Percentiles rank a stretch among this genome's conserved stretches.
These are phyloP conservation scores for Tetracentron sinense DNA, from an alignment of 164 flowering plant genomes.

Conservation along the genomic window DNA sequence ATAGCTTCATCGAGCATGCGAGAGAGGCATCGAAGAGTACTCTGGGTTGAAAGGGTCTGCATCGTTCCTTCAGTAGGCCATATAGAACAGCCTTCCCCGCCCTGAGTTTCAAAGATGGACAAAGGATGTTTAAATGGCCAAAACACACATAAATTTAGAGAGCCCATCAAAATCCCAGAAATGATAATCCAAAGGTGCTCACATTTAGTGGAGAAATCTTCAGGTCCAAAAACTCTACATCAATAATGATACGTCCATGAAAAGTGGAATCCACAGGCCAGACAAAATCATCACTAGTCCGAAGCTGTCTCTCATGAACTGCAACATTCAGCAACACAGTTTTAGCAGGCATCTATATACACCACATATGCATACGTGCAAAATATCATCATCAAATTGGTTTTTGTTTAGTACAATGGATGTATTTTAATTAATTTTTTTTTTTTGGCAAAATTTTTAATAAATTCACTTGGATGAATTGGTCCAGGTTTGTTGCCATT, in stretches of 20 bases:
- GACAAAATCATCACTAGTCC: slow-evolving; percentile 70
- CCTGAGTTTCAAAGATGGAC: slow-evolving; percentile 34
- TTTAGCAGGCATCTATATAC: slow-evolving; percentile 8
- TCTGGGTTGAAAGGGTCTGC: slow-evolving; percentile 45
- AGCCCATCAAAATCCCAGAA: background rate
- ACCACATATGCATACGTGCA: too few species aligned
- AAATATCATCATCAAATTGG: too few species aligned
- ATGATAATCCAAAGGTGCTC: slow-evolving; percentile 22
- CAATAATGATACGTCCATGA: slow-evolving; percentile 74
- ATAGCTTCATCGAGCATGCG: slow-evolving; percentile 81
- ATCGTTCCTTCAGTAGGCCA: slow-evolving; percentile 65
- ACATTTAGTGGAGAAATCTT: slow-evolving; percentile 61
- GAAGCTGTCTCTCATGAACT: slow-evolving; percentile 80
- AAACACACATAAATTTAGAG: background rate
- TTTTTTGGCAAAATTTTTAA: too few species aligned
- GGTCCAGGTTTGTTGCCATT: too few species aligned
- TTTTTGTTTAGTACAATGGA: too few species aligned
- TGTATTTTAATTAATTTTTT: too few species aligned
- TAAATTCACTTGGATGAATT: too few species aligned
- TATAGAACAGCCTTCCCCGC: slow-evolving; percentile 60
- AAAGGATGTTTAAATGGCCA: background rate
- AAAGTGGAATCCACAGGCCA: slow-evolving; percentile 75
- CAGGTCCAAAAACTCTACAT: slow-evolving; percentile 89
- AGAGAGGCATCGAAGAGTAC: slow-evolving; percentile 60
- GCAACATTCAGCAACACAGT: slow-evolving; percentile 22